Percentiles rank a stretch among this genome's conserved stretches.
phyloP scores from a whole-genome alignment of 345 rosid species.

The Hevea brasiliensis region DNA sequence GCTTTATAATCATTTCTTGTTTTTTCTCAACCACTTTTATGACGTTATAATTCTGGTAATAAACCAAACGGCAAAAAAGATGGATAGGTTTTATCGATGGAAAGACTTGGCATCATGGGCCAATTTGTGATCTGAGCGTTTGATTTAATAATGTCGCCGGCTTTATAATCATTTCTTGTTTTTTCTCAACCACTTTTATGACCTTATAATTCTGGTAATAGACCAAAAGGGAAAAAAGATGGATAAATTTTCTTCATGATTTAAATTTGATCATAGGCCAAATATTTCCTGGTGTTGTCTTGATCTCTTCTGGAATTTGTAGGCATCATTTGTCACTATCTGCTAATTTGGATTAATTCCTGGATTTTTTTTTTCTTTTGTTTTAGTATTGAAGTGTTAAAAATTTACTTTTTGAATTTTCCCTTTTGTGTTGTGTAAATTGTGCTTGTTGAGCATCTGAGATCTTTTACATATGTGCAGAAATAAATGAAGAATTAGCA shows the following conservation, averaged over 20 bases:
- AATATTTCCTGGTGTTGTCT: neutral
- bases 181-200: neutral
- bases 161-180: constrained; percentile 6
- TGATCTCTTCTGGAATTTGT: neutral
- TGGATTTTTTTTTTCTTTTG: neutral
- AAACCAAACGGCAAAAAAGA: too few species aligned
- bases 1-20: neutral
- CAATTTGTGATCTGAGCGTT: constrained; percentile 2
- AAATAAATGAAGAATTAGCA: neutral
- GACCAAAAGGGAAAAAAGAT: neutral
- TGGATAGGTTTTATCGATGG: neutral
- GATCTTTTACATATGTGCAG: neutral
- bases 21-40: neutral
- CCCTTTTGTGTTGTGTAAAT: too few species aligned
- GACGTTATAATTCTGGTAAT: constrained; percentile 1
- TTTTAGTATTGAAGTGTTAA: neutral
- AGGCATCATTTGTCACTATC: neutral
- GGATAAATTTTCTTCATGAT: neutral
- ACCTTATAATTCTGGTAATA: neutral
- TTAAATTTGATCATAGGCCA: neutral
- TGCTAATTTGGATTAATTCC: neutral
- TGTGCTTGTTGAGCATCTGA: too few species aligned
- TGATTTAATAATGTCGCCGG: neutral
- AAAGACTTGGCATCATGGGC: constrained; percentile 1
- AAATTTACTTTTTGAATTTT: neutral